Conservation (phyloP, 371 early-diverging fungal genomes). For the Mortierella sp. region DNA sequence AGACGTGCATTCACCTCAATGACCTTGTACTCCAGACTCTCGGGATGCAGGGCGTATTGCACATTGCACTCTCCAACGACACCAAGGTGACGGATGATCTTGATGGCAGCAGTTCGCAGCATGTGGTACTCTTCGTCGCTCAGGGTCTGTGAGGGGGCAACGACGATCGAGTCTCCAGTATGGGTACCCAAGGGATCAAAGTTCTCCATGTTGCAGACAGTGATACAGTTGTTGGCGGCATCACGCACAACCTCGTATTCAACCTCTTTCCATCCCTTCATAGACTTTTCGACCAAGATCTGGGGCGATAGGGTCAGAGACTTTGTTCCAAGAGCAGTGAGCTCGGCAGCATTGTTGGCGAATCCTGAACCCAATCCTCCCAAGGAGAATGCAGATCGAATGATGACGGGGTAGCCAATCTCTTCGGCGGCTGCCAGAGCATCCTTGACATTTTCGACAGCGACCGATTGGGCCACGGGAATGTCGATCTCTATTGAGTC, state of each 20-base stretch:
- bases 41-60: slow-evolving; percentile 93
- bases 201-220: slow-evolving; percentile 99
- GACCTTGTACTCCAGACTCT: slow-evolving; percentile 86
- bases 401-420: slow-evolving; percentile 94
- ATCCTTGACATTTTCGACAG: slow-evolving; percentile 83
- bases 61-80: slow-evolving; percentile 98
- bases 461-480: slow-evolving; percentile 87
- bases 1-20: slow-evolving; percentile 98
- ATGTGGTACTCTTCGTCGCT: slow-evolving; percentile 94
- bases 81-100: slow-evolving; percentile 93
- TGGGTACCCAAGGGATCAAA: slow-evolving; percentile 96
- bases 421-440: slow-evolving; percentile 84
- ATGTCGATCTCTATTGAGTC: slow-evolving; percentile 79
- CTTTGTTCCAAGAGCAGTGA: slow-evolving; percentile 78
- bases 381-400: slow-evolving; percentile 92
- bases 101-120: slow-evolving; percentile 94
- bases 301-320: slow-evolving; percentile 87
- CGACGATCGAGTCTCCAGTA: slow-evolving; percentile 97
- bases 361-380: slow-evolving; percentile 97
- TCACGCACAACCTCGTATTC: slow-evolving; percentile 99
- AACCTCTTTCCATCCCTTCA: slow-evolving; percentile 98
- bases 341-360: slow-evolving; percentile 81
- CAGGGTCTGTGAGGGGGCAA: slow-evolving; percentile 94
- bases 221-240: slow-evolving; percentile 94
- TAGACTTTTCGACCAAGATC: slow-evolving; percentile 90